Percentiles rank a stretch among this genome's conserved stretches.
Conservation (phyloP, 768 basidiomycete genomes). For the Tylopilus rubrobrunneus region DNA sequence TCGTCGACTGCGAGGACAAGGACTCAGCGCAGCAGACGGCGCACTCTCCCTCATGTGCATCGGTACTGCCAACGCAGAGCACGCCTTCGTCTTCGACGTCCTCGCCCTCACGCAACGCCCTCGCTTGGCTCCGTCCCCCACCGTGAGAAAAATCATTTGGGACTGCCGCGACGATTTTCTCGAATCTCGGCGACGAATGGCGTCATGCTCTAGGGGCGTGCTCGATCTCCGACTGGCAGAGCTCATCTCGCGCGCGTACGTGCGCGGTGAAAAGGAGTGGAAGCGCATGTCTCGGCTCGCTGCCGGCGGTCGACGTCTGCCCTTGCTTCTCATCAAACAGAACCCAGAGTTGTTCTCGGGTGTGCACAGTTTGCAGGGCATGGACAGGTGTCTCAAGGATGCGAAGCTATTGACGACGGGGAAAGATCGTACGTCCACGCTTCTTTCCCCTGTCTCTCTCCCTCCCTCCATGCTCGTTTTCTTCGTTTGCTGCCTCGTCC, state of each 20-base stretch:
- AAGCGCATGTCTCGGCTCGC: constrained; percentile 27
- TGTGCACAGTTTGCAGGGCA: constrained; percentile 34
- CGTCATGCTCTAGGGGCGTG: constrained; percentile 29
- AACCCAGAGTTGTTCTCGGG: constrained; percentile 24
- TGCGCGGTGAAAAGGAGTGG: constrained; percentile 26
- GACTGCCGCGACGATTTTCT: constrained; percentile 41
- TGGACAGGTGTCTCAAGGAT: constrained; percentile 32
- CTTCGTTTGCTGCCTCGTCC: too few species aligned
- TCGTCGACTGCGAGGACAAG: constrained; percentile 41
- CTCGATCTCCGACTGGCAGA: constrained; percentile 42
- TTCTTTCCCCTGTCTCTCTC: too few species aligned
- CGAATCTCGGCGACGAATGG: constrained; percentile 32
- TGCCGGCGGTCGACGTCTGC: constrained; percentile 21
- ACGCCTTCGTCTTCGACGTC: constrained; percentile 37
- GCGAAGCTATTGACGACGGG: constrained; percentile 21
- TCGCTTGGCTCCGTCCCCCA: constrained; percentile 19
- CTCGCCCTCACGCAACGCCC: constrained; percentile 25
- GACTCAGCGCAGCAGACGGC: constrained; percentile 31
- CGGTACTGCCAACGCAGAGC: constrained; percentile 28
- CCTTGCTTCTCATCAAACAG: constrained; percentile 20
- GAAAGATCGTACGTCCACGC: constrained; percentile 34
- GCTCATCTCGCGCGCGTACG: constrained; percentile 25
- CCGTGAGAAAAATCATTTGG: constrained; percentile 38
- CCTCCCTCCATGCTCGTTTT: background rate
- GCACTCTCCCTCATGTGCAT: constrained; percentile 36